Percentiles rank a stretch among this genome's conserved stretches.
Evolutionary conservation across 2,329 filamentous ascomycete species (phyloP).

Genomic region (Trichoderma sp.): DNA sequence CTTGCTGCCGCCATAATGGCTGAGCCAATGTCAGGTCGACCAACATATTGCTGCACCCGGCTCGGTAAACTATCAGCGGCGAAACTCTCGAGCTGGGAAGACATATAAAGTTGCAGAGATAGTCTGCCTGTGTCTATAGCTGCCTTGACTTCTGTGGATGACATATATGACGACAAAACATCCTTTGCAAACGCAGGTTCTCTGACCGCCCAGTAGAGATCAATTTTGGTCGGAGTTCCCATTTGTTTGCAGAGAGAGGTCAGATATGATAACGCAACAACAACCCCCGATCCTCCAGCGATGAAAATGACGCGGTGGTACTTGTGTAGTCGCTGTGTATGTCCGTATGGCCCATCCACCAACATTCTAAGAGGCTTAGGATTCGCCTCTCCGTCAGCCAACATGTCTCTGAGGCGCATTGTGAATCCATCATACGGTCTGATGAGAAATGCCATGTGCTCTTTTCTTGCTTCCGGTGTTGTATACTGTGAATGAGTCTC

Average conservation of each 20-base stretch:
- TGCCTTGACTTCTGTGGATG: constrained; percentile 38
- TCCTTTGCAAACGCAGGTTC: constrained; percentile 43
- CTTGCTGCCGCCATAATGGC: constrained; percentile 37
- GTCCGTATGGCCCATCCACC: constrained; percentile 50
- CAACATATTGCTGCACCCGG: constrained; percentile 29
- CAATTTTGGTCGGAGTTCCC: constrained; percentile 32
- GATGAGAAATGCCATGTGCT: constrained; percentile 46
- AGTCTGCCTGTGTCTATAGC: constrained; percentile 36
- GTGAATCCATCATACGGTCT: constrained; percentile 51
- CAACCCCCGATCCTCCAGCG: constrained; percentile 49
- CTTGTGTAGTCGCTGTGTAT: constrained; percentile 41
- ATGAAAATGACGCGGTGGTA: constrained; percentile 47
- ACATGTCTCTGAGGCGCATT: constrained; percentile 38
- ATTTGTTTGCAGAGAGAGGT: constrained; percentile 30
- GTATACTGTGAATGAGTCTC: not conserved
- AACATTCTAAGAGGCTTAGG: constrained; percentile 40
- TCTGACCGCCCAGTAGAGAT: constrained; percentile 48
- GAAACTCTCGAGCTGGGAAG: constrained; percentile 25
- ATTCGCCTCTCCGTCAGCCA: constrained; percentile 31
- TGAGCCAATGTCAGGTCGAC: constrained; percentile 39
- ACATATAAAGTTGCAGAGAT: constrained; percentile 41
- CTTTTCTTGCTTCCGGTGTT: not conserved
- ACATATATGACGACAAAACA: constrained; percentile 27
- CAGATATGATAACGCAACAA: constrained; percentile 45
- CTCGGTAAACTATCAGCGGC: constrained; percentile 24